These are phyloP conservation scores for Prototheca wickerhamii DNA, from an alignment of 163 green algal species.

Conservation along the genomic window DNA sequence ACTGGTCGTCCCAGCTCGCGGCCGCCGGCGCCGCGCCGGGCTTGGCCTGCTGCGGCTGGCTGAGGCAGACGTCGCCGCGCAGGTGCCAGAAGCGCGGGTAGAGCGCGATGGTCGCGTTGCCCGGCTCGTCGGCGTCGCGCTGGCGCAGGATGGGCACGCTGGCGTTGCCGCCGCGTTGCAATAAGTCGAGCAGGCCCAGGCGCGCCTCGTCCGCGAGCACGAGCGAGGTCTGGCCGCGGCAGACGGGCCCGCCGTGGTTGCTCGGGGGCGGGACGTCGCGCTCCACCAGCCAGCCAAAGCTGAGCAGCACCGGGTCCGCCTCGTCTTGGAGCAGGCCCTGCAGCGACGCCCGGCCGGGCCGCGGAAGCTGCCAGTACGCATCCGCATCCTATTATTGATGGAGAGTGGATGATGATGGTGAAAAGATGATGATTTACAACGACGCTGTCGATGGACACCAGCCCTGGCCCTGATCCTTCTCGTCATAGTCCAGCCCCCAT, in stretches of 20 bases:
- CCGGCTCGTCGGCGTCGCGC: constrained; percentile 23
- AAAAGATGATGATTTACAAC: too few species aligned
- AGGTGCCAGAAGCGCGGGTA: constrained; percentile 47
- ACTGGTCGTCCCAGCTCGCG: constrained; percentile 10
- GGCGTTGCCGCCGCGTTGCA: constrained; percentile 12
- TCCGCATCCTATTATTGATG: constrained; percentile 45
- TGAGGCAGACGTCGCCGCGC: constrained; percentile 36
- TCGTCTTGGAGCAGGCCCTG: constrained; percentile 17
- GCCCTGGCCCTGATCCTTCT: too few species aligned
- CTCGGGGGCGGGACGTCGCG: constrained; percentile 36
- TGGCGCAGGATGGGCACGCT: constrained; percentile 20
- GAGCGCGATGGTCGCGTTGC: constrained; percentile 11
- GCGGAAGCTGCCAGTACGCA: constrained; percentile 40
- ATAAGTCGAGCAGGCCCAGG: constrained; percentile 37
- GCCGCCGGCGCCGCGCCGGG: neutral
- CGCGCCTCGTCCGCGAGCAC: constrained; percentile 25
- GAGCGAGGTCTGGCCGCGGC: constrained; percentile 25
- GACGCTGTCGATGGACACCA: too few species aligned
- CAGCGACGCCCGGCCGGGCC: constrained; percentile 34
- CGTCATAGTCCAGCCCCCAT: neutral
- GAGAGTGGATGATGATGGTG: neutral
- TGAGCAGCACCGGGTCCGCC: neutral
- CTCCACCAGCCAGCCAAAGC: constrained; percentile 40
- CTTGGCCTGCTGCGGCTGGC: constrained; percentile 15
- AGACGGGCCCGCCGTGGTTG: constrained; percentile 40